Evolutionary conservation across 1,284 basidiomycete species (phyloP), one percentile per base, ranked within the genome.

Genomic region (Pterulicium gracile): DNA sequence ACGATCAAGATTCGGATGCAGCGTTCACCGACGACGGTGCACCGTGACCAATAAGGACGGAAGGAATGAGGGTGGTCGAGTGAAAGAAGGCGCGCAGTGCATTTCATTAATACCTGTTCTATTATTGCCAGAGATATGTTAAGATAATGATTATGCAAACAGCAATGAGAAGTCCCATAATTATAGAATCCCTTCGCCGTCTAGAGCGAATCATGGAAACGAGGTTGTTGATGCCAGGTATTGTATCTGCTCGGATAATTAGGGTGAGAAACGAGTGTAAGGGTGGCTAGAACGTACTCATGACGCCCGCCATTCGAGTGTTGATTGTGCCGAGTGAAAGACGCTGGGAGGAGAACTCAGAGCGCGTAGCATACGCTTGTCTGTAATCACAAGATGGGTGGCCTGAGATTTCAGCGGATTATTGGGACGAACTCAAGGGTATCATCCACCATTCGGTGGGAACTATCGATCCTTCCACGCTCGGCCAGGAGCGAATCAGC

Each of bases 311-410:
- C 81, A 99, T 93, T 18, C 94, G 79, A 5, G 79, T 68, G 59
- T 89, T 88, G 54, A 96, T 90, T 17, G 79, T 73, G 5, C 77
- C 65, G 34, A 99, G 67, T 22, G 84, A 79, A 3, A 72, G 63
- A 15, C 89, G 75, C 64, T 99, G 96, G 44, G 80, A 75, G n/a
- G 75, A 70, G 63, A 99, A 96, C 61, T 98, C 94, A 24, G 88
- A 75, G n/a, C 95, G 81, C 0, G 95, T 98, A 55, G 93, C 95
- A 57, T 97, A 96, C 22, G 96, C 96, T 81, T 98, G 95, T 45
- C 93, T 96, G 53, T 18, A 42, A 43, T 42, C 20, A 52, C 43
- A 22, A 42, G 7, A 44, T 52, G 21, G 53, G 46, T 47, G 27
- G 22, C 42, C 23, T 47, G 47, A 32, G 41, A 20, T 36, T n/a